Evolutionary conservation across 345 rosid species (phyloP).

Genomic region (Syzygium oleosum): DNA sequence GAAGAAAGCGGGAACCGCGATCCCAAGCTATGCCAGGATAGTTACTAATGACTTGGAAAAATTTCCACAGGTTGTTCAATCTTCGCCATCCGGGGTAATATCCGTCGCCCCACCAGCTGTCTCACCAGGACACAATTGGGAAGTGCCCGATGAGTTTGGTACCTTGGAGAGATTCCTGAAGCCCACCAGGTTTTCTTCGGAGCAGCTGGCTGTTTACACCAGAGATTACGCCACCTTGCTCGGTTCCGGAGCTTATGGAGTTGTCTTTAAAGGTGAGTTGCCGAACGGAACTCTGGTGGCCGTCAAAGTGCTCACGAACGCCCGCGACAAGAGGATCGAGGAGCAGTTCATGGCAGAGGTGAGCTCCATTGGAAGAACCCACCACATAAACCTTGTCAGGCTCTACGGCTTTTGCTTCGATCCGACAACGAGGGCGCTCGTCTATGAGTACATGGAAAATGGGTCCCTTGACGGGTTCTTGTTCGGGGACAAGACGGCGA

Average conservation of each 20-base stretch:
- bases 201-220: conserved; percentile 5
- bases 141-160: background rate
- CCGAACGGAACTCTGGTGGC: conserved; percentile 5
- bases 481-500: background rate
- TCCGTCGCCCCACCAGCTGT: background rate
- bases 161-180: conserved; percentile 18
- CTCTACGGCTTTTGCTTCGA: conserved; percentile 29
- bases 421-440: conserved; percentile 8
- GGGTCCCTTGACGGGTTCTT: conserved; percentile 19
- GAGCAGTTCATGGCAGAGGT: conserved; percentile 37
- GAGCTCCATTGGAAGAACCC: conserved; percentile 27
- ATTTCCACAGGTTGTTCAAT: background rate
- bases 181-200: conserved; percentile 16
- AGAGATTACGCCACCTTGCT: conserved; percentile 6
- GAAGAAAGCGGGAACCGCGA: conserved; percentile 12
- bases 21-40: conserved; percentile 7
- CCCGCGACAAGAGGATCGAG: conserved; percentile 8
- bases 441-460: conserved; percentile 32
- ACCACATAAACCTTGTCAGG: conserved; percentile 24
- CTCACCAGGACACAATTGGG: background rate
- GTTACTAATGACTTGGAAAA: background rate
- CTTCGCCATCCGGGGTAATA: background rate
- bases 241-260: conserved; percentile 21
- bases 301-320: conserved; percentile 11
- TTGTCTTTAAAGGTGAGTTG: conserved; percentile 15